Conservation (phyloP, 192 early-diverging fungal species). For the Backusella australiensis region DNA sequence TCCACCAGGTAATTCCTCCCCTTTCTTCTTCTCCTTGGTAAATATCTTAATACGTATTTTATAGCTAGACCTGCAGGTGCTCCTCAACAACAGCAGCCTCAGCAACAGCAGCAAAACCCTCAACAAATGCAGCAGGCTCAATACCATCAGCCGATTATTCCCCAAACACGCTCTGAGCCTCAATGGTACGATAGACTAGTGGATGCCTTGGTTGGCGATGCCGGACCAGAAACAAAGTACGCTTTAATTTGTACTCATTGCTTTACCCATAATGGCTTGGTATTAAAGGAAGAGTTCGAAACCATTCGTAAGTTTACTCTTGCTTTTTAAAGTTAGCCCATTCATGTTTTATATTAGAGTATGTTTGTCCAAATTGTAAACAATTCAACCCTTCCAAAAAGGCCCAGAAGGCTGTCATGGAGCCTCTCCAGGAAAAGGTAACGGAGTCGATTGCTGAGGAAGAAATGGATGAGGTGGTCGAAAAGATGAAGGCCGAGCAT, state of each 20-base stretch:
- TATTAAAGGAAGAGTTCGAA: conserved; percentile 76
- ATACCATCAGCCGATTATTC: conserved; percentile 9
- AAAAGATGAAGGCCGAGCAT: not conserved
- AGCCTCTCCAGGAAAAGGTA: not conserved
- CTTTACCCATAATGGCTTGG: conserved; percentile 91
- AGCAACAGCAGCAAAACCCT: not conserved
- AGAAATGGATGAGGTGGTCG: not conserved
- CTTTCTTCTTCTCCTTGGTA: not conserved
- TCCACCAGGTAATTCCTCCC: not conserved
- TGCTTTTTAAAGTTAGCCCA: not conserved
- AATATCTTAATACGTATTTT: conserved; percentile 1
- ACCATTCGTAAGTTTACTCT: conserved; percentile 54
- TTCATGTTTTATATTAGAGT: conserved; percentile 36
- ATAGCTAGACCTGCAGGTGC: not conserved
- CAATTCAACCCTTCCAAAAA: conserved; percentile 54
- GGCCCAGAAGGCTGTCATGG: conserved; percentile 11
- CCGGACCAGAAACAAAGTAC: conserved; percentile 85
- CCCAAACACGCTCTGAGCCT: conserved; percentile 21
- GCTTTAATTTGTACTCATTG: conserved; percentile 92
- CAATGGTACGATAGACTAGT: conserved; percentile 92
- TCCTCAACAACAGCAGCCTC: conserved; percentile 5
- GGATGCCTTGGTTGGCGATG: conserved; percentile 90
- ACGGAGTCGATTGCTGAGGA: not conserved
- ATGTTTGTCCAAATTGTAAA: conserved; percentile 55
- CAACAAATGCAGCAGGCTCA: conserved; percentile 10